Evolutionary conservation across 306 rosid species (phyloP).

Genomic region (Glycyrrhiza uralensis): DNA sequence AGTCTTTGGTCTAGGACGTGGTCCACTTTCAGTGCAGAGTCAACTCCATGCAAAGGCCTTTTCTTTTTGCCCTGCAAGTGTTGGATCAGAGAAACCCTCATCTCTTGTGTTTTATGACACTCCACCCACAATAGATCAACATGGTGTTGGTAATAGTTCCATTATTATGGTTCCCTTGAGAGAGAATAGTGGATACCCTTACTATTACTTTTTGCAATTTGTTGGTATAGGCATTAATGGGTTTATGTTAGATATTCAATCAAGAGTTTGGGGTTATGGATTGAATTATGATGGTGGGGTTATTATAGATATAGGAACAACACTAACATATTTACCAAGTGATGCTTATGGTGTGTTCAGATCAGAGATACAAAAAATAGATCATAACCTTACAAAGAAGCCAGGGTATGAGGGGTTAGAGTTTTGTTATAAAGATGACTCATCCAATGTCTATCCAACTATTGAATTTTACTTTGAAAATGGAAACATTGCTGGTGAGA

Average conservation of each 20-base stretch:
- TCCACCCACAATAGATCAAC: not conserved
- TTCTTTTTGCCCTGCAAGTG: constrained; percentile 24
- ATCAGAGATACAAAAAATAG: constrained; percentile 14
- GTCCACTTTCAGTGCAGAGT: constrained; percentile 39
- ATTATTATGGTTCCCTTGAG: constrained; percentile 24
- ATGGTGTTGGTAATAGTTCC: not conserved
- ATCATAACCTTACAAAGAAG: not conserved
- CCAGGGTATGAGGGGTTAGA: constrained; percentile 20
- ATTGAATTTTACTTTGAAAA: constrained; percentile 34
- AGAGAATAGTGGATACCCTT: constrained; percentile 30
- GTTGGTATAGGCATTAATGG: constrained; percentile 39
- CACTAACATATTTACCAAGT: constrained; percentile 26
- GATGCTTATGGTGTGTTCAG: constrained; percentile 31
- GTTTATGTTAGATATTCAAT: constrained; percentile 37
- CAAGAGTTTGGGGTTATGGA: constrained; percentile 48
- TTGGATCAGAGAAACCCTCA: constrained; percentile 9
- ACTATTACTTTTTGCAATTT: constrained; percentile 37
- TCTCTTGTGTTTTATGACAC: constrained; percentile 24
- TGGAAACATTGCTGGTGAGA: constrained; percentile 20
- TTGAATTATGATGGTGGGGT: constrained; percentile 43
- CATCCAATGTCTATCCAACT: constrained; percentile 25
- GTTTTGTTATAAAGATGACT: constrained; percentile 30
- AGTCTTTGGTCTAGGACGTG: constrained; percentile 39
- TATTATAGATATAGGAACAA: constrained; percentile 20
- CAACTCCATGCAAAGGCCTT: constrained; percentile 39